Base-by-base conservation (phyloP, 306 rosid genomes). In the Dicorynia guianensis region DNA sequence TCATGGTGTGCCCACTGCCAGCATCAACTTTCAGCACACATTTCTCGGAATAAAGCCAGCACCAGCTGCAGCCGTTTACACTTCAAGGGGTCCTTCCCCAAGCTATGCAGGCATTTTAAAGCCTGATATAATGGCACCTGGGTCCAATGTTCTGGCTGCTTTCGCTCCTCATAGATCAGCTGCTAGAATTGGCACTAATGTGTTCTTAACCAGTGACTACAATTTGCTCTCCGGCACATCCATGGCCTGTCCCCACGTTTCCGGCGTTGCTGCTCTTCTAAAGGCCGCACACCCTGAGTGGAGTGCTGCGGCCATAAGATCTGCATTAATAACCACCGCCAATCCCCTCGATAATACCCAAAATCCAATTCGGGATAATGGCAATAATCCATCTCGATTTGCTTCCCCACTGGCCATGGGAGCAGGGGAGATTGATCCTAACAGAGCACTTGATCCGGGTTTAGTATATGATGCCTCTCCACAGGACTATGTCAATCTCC, bases 401-500 rank as follows among this genome's bases (percentile, higher is more conserved):
- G 89, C 86, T 34, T 86, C 90, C 0, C 89, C 88, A 34, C 61
- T 84, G 2, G 81, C 79, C 6, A 84, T 89, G 20, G 93, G 90
- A 55, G 70, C 87, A 3, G 90, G 89, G 8, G 76, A 84, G 35
- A 75, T 86, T 18, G 84, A 84, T 34, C 87, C 90, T 1, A 84
- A 86, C 33, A 75, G 58, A 82, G 89, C 93, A 18, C 82, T 82
- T 64, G 84, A 84, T 34, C 90, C 90, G 3, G 88, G 89, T 54
- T 68, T 86, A 55, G 15, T 84, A 5, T 86, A 84, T 70, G 87
- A 89, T 73, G 89, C 82, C 15, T 72, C 89, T 4, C 79, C 72
- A 54, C 87, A 84, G 25, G 90, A 89, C 64, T 87, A 86, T 79
- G 86, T 82, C 35, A 71, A 84, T 63, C 77, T 86, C 20, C 76